Evolutionary conservation across 176 grass and related monocot genomes (phyloP).

Genomic region (Miscanthus lutarioriparius): DNA sequence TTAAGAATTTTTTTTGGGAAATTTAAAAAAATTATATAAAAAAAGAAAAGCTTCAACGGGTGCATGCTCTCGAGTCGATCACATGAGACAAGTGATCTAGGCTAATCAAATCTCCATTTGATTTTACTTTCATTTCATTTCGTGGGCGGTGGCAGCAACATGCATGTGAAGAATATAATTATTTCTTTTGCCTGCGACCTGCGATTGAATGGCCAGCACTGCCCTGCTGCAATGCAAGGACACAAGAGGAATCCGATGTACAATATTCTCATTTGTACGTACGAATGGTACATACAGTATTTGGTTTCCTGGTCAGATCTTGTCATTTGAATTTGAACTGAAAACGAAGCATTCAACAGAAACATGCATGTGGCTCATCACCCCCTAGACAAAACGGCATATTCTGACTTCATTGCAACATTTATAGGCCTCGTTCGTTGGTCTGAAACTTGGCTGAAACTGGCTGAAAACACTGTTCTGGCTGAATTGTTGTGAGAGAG

Average conservation of each 20-base stretch:
- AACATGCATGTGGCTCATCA: not conserved
- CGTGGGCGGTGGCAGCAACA: slow-evolving; percentile 34
- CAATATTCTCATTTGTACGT: not conserved
- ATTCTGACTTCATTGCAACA: too few species aligned
- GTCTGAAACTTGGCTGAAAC: too few species aligned
- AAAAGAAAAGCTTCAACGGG: not conserved
- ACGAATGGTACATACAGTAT: not conserved
- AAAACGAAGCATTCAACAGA: not conserved
- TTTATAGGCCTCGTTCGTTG: too few species aligned
- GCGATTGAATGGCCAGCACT: not conserved
- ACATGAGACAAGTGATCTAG: not conserved
- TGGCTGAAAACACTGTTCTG: too few species aligned
- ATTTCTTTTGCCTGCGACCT: not conserved
- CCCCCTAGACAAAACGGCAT: not conserved
- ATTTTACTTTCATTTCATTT: not conserved
- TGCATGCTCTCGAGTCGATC: slow-evolving; percentile 21
- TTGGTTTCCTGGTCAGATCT: not conserved
- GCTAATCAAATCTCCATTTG: slow-evolving; percentile 23
- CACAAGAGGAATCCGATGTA: not conserved
- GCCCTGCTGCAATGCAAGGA: not conserved
- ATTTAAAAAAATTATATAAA: too few species aligned
- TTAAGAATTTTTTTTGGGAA: not conserved
- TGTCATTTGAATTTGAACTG: not conserved
- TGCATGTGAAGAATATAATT: slow-evolving; percentile 38
- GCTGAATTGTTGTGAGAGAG: too few species aligned